Conservation (phyloP, 768 basidiomycete genomes). For the Xanthoconium stramineum region DNA sequence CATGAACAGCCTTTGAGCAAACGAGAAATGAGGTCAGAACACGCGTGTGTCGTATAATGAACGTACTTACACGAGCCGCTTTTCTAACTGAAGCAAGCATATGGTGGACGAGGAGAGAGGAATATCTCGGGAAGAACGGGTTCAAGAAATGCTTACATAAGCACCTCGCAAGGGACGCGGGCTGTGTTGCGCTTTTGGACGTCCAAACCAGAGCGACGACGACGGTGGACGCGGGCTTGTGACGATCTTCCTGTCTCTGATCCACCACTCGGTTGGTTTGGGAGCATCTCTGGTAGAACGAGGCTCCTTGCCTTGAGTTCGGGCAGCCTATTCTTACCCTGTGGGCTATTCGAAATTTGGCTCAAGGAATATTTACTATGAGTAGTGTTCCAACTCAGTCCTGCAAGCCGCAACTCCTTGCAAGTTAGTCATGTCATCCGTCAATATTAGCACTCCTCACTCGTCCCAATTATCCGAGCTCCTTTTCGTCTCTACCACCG, state of each 20-base stretch:
- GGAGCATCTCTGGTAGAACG: conserved; percentile 64
- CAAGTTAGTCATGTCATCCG: conserved; percentile 26
- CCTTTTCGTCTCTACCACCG: conserved; percentile 60
- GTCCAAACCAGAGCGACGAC: conserved; percentile 65
- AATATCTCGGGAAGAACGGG: conserved; percentile 14
- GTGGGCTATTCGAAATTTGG: conserved; percentile 80
- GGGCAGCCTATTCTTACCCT: conserved; percentile 43
- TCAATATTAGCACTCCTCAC: neutral
- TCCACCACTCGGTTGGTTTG: conserved; percentile 38
- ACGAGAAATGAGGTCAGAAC: neutral
- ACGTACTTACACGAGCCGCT: conserved; percentile 56
- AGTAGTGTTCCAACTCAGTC: too few species aligned
- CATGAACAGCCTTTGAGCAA: conserved; percentile 54
- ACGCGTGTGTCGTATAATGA: neutral
- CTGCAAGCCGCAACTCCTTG: conserved; percentile 1
- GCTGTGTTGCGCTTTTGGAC: neutral
- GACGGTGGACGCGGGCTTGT: conserved; percentile 55
- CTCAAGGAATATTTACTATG: conserved; percentile 53
- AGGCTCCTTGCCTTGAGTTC: conserved; percentile 77
- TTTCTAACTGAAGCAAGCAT: conserved; percentile 73
- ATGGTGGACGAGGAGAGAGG: conserved; percentile 25
- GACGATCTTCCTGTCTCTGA: conserved; percentile 69
- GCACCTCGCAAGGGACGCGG: conserved; percentile 24
- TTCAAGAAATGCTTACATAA: conserved; percentile 37
- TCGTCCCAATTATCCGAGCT: conserved; percentile 48